Percentiles rank a stretch among this genome's conserved stretches.
phyloP scores from a whole-genome alignment of 352 stramenopile species.

The Pythium catenulatum region DNA sequence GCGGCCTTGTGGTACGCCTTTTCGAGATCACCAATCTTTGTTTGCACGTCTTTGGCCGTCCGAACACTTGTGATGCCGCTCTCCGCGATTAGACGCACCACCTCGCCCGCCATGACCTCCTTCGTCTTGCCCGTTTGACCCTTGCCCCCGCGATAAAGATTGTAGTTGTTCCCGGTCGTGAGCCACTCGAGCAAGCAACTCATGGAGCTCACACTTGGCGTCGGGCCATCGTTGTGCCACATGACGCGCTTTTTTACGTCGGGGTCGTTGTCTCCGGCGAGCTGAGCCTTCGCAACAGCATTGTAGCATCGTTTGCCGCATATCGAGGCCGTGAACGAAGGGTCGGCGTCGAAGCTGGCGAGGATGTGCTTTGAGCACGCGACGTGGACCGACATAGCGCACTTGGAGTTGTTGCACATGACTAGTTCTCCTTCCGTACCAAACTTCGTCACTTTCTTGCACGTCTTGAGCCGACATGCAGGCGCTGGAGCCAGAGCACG shows the following conservation, averaged over 20 bases:
- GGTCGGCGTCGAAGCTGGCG: too few relatives aligned
- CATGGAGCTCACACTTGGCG: conserved; percentile 38
- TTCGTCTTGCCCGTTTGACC: conserved; percentile 44
- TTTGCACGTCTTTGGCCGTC: conserved; percentile 33
- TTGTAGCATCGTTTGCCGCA: conserved; percentile 17
- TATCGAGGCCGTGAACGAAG: too few relatives aligned
- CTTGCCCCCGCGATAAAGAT: conserved; percentile 43
- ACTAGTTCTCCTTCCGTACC: too few relatives aligned
- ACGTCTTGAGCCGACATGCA: too few relatives aligned
- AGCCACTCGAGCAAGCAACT: conserved; percentile 55
- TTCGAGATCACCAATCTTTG: conserved; percentile 46
- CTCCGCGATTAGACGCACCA: conserved; percentile 12
- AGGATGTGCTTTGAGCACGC: too few relatives aligned
- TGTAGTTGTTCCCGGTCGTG: conserved; percentile 52
- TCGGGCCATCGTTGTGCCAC: conserved; percentile 5
- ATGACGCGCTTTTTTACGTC: not conserved
- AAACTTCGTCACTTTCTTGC: too few relatives aligned
- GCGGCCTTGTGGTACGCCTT: conserved; percentile 14
- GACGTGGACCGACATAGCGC: too few relatives aligned
- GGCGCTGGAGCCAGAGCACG: too few relatives aligned
- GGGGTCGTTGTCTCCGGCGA: not conserved
- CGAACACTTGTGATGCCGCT: conserved; percentile 35
- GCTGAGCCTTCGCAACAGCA: not conserved
- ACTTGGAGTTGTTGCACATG: too few relatives aligned
- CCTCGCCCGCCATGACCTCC: conserved; percentile 21